phyloP scores from a whole-genome alignment of 805 yeast species.

The Candida loeiensis region DNA sequence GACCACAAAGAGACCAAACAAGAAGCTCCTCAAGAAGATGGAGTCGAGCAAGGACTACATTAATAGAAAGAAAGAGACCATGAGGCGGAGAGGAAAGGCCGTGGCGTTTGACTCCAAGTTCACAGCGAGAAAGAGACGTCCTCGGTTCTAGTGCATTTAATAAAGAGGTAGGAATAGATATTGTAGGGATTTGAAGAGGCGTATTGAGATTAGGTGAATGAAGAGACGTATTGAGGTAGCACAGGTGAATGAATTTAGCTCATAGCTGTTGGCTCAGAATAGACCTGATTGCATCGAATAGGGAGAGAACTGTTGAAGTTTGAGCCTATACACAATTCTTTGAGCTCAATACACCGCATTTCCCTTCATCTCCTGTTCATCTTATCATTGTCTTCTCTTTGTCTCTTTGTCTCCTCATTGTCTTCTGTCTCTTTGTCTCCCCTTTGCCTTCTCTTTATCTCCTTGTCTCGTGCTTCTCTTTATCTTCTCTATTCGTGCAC shows the following conservation, averaged over 20 bases:
- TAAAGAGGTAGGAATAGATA: neutral
- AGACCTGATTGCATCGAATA: too few relatives aligned
- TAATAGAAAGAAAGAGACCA: constrained; percentile 85
- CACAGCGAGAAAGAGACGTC: constrained; percentile 70
- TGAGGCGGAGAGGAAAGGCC: constrained; percentile 83
- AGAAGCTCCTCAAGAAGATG: constrained; percentile 48
- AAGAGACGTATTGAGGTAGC: too few relatives aligned
- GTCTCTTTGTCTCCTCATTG: too few relatives aligned
- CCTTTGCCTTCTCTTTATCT: neutral
- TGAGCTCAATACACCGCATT: too few relatives aligned
- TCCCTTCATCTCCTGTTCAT: too few relatives aligned
- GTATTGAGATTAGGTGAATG: neutral
- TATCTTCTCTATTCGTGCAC: constrained; percentile 1
- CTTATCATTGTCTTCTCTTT: too few relatives aligned
- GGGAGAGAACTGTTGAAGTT: too few relatives aligned
- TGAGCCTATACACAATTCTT: too few relatives aligned
- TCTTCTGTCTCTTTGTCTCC: too few relatives aligned
- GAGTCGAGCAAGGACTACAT: constrained; percentile 82
- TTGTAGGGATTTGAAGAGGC: neutral
- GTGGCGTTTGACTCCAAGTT: constrained; percentile 90
- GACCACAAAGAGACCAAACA: constrained; percentile 39
- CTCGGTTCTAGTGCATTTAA: constrained; percentile 29
- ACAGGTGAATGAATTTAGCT: too few relatives aligned
- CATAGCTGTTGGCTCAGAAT: too few relatives aligned
- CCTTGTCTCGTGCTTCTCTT: neutral